Evolutionary conservation across 495 filamentous ascomycete species (phyloP).

Genomic region (Cenococcum geophilum): DNA sequence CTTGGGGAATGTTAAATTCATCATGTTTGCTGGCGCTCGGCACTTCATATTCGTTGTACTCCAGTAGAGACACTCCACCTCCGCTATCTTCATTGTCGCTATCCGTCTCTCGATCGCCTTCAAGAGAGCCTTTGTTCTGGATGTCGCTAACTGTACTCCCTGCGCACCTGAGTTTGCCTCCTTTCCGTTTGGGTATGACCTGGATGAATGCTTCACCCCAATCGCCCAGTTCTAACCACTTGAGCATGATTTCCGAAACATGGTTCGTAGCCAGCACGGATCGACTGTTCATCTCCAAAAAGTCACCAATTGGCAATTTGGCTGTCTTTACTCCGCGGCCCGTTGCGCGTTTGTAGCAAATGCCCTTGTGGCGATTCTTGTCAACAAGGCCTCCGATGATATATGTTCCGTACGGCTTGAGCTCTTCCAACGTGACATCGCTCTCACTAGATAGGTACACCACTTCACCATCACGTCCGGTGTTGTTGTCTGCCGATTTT

Average conservation of each 20-base stretch:
- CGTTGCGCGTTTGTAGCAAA: conserved; percentile 78
- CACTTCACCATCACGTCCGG: conserved; percentile 43
- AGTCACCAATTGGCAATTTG: conserved; percentile 86
- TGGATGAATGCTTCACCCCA: conserved; percentile 86
- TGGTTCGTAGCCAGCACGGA: conserved; percentile 87
- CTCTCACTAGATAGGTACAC: conserved; percentile 89
- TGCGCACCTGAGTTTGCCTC: conserved; percentile 51
- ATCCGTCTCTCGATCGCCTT: conserved; percentile 6
- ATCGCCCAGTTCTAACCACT: conserved; percentile 79
- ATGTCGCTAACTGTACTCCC: conserved; percentile 19
- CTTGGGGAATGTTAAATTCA: background rate
- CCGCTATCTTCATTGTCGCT: background rate
- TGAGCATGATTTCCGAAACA: conserved; percentile 90
- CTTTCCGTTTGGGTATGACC: conserved; percentile 81
- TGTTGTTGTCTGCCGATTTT: conserved; percentile 27
- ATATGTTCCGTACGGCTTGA: conserved; percentile 82
- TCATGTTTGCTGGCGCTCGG: background rate
- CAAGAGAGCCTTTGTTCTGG: conserved; percentile 6
- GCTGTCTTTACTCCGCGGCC: conserved; percentile 75
- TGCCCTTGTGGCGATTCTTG: conserved; percentile 87
- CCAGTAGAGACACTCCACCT: background rate
- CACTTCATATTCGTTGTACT: background rate
- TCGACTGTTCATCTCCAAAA: conserved; percentile 78
- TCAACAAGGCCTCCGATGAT: conserved; percentile 94
- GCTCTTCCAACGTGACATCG: conserved; percentile 65